phyloP scores from a whole-genome alignment of 2,329 filamentous ascomycete species.

The Fusarium subglutinans region DNA sequence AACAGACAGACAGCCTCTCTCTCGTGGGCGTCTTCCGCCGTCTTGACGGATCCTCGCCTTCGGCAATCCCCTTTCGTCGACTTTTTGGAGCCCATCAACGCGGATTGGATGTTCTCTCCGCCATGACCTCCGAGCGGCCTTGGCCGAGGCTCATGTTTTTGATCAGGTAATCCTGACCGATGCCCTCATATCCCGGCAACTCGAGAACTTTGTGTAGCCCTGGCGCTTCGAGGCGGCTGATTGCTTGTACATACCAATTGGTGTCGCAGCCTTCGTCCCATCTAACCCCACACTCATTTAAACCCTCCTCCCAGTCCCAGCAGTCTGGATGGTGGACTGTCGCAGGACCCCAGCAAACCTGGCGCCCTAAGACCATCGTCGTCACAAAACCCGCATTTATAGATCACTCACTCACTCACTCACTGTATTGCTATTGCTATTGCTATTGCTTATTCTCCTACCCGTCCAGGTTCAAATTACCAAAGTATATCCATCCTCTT shows the following conservation, averaged over 20 bases:
- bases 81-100: constrained; percentile 1
- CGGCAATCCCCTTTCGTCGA: constrained; percentile 26
- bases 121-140: constrained; percentile 19
- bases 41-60: constrained; percentile 30
- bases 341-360: constrained; percentile 26
- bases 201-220: constrained; percentile 35
- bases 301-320: constrained; percentile 37
- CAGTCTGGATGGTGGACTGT: constrained; percentile 30
- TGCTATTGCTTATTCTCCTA: constrained; percentile 10
- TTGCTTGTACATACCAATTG: constrained; percentile 36
- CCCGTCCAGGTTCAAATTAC: constrained; percentile 4
- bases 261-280: constrained; percentile 37
- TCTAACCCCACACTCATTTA: constrained; percentile 42
- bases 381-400: constrained; percentile 32
- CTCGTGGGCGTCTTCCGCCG: constrained; percentile 24
- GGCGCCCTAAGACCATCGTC: constrained; percentile 26
- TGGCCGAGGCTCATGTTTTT: constrained; percentile 26
- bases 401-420: constrained; percentile 17
- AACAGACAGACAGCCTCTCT: constrained; percentile 30
- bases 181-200: constrained; percentile 26
- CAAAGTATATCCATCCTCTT: not conserved
- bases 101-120: constrained; percentile 8
- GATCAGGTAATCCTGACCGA: constrained; percentile 32
- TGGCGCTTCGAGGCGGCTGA: constrained; percentile 38
- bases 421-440: not conserved